Conservation (phyloP, 2,329 filamentous ascomycete species). For the Aspergillus nomiae region DNA sequence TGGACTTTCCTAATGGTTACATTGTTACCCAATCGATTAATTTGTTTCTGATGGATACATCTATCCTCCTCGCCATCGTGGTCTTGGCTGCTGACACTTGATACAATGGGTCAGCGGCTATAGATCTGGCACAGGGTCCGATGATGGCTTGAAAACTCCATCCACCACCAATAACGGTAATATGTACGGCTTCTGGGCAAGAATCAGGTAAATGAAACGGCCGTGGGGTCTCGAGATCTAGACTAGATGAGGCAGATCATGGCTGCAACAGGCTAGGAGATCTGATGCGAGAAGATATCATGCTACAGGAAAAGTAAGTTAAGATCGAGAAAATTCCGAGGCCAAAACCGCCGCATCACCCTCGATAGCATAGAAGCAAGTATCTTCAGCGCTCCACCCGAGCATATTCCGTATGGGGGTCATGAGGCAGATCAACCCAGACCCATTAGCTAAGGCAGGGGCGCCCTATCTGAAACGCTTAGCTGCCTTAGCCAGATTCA, state of each 20-base stretch:
- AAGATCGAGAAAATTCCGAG: constrained; percentile 1
- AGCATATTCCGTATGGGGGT: neutral
- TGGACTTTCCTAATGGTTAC: neutral
- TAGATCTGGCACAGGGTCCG: neutral
- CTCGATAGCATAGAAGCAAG: neutral
- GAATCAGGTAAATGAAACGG: neutral
- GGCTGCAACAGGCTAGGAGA: neutral
- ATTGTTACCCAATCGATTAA: constrained; percentile 2
- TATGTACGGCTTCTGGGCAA: neutral
- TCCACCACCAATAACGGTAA: neutral
- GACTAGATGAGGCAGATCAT: neutral
- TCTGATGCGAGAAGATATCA: neutral
- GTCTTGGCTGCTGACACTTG: neutral
- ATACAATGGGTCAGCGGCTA: neutral
- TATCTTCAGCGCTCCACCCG: neutral
- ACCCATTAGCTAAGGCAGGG: neutral
- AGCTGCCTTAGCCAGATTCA: neutral
- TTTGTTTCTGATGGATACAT: neutral
- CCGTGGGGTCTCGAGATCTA: neutral
- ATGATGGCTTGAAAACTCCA: neutral
- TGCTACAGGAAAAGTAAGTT: neutral
- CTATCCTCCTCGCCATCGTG: neutral
- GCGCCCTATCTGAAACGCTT: neutral
- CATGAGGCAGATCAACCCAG: neutral
- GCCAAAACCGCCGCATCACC: neutral